Evolutionary conservation across 2,329 filamentous ascomycete genomes (phyloP).

Genomic region (Cylindrodendrum hubeiense): DNA sequence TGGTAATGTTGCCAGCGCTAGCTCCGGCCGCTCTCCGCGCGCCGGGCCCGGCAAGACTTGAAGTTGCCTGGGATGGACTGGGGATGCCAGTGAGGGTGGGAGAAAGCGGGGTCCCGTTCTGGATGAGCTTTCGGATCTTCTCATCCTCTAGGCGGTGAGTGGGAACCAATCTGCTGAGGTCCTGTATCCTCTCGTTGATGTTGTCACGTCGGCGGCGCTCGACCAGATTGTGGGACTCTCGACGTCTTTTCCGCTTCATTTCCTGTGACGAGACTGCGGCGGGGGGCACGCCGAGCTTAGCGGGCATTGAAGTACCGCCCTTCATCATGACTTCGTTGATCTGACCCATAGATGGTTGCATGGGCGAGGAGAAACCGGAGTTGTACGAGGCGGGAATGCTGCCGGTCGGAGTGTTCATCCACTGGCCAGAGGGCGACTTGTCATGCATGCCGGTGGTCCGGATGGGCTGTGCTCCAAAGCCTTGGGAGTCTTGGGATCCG

Average conservation of each 20-base stretch:
- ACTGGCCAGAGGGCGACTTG: slow-evolving; percentile 88
- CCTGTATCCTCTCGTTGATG: slow-evolving; percentile 98
- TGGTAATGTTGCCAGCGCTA: slow-evolving; percentile 85
- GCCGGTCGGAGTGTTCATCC: slow-evolving; percentile 84
- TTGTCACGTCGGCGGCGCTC: slow-evolving; percentile 96
- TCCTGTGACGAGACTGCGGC: slow-evolving; percentile 82
- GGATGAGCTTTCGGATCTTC: slow-evolving; percentile 93
- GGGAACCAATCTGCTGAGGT: slow-evolving; percentile 93
- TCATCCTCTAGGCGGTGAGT: slow-evolving; percentile 95
- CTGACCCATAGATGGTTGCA: slow-evolving; percentile 76
- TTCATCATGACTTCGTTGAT: slow-evolving; percentile 92
- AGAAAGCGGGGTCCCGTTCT: slow-evolving; percentile 91
- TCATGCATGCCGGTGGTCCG: slow-evolving; percentile 78
- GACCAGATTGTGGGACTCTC: slow-evolving; percentile 96
- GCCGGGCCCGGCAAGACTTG: slow-evolving; percentile 85
- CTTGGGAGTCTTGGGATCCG: slow-evolving; percentile 73
- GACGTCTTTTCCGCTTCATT: slow-evolving; percentile 89
- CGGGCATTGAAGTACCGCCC: slow-evolving; percentile 88
- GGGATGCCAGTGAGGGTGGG: slow-evolving; percentile 81
- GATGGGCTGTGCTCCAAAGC: slow-evolving; percentile 83
- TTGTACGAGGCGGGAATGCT: slow-evolving; percentile 89
- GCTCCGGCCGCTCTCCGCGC: slow-evolving; percentile 82
- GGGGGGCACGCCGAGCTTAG: slow-evolving; percentile 77
- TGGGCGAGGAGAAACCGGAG: slow-evolving; percentile 89
- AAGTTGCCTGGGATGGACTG: slow-evolving; percentile 82